Percentiles rank a stretch among this genome's conserved stretches.
Conservation (phyloP, 164 flowering plant genomes). For the Malania oleifera region DNA sequence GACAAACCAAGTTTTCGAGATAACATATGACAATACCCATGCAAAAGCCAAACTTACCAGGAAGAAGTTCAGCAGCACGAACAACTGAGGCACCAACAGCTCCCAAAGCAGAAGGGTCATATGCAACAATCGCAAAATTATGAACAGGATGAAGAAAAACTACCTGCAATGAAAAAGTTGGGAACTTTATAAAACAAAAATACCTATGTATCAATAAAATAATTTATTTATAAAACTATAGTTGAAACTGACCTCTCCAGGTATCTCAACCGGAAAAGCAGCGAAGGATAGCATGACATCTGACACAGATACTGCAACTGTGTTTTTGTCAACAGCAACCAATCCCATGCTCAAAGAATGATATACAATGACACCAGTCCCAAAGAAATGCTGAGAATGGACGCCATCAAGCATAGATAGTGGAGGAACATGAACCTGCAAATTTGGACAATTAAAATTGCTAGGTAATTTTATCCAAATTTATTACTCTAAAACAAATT, state of each 20-base stretch:
- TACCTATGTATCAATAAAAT: too few relatives aligned
- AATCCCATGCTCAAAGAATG: conserved; percentile 81
- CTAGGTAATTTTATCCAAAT: too few relatives aligned
- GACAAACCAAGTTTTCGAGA: not conserved
- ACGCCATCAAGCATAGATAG: conserved; percentile 96
- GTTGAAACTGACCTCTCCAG: conserved; percentile 89
- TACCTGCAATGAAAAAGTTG: conserved; percentile 45
- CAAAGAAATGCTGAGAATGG: conserved; percentile 89
- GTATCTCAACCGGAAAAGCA: conserved; percentile 95
- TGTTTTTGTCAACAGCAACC: conserved; percentile 83
- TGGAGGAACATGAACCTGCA: conserved; percentile 95
- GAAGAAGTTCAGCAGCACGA: conserved; percentile 85
- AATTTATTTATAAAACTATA: too few relatives aligned
- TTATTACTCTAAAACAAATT: too few relatives aligned
- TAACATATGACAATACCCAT: not conserved
- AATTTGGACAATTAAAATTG: too few relatives aligned
- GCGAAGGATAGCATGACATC: conserved; percentile 97
- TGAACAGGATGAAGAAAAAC: conserved; percentile 95
- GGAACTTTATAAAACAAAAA: too few relatives aligned
- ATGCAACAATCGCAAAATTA: conserved; percentile 90
- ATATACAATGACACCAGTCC: conserved; percentile 82
- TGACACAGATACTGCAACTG: conserved; percentile 84
- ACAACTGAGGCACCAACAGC: conserved; percentile 67
- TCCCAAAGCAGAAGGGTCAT: conserved; percentile 83
- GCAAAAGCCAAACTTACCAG: conserved; percentile 43